A percentile compares a stretch with the other conserved stretches of the same genome.
phyloP scores from a whole-genome alignment of 768 basidiomycete genomes.

The Lyophyllum atratum region DNA sequence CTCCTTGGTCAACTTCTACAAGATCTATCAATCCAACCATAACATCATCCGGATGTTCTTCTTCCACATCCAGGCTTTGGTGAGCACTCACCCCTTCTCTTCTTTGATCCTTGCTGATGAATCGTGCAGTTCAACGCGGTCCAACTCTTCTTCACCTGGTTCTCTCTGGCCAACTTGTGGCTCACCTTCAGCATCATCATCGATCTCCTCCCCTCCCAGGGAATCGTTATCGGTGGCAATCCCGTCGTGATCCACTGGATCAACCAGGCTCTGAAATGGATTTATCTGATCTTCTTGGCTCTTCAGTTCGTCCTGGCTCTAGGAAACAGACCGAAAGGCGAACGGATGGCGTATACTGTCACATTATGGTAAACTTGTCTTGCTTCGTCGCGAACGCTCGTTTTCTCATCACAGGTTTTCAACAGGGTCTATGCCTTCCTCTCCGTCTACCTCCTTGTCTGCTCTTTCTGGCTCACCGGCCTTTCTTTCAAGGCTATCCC shows the following conservation, averaged over 20 bases:
- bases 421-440: conserved; percentile 83
- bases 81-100: conserved; percentile 36
- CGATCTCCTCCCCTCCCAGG: conserved; percentile 69
- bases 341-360: conserved; percentile 68
- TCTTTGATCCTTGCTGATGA: background rate
- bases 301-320: conserved; percentile 61
- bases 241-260: conserved; percentile 78
- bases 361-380: conserved; percentile 66
- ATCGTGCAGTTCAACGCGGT: conserved; percentile 74
- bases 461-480: conserved; percentile 83
- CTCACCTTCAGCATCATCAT: conserved; percentile 95
- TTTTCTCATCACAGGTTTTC: background rate
- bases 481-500: conserved; percentile 73
- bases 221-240: conserved; percentile 72
- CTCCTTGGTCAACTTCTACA: conserved; percentile 88
- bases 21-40: conserved; percentile 84
- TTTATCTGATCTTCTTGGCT: conserved; percentile 85
- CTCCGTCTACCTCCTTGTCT: conserved; percentile 80
- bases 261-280: conserved; percentile 81
- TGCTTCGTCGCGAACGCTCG: background rate
- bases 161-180: conserved; percentile 91
- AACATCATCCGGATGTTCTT: conserved; percentile 92
- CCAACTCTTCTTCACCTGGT: conserved; percentile 89
- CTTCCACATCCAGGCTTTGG: conserved; percentile 90
- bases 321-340: conserved; percentile 87